Evolutionary conservation across 768 basidiomycete genomes (phyloP).

Genomic region (Mycena chlorophos): DNA sequence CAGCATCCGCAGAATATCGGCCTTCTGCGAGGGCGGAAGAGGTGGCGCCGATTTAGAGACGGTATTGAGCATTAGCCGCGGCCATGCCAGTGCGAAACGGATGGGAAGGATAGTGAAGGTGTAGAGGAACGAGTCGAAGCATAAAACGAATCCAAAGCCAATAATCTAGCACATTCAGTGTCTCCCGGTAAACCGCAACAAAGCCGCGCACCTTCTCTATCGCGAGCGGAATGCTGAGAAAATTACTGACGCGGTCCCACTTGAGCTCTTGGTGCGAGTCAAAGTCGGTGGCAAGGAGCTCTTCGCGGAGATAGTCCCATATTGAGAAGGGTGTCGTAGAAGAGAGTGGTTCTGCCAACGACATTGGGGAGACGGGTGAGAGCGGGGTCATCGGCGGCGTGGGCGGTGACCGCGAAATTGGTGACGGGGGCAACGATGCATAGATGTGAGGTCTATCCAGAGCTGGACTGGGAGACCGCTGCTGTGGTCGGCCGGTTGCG

Average conservation of each 20-base stretch:
- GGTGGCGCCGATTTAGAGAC: constrained; percentile 51
- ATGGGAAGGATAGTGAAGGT: constrained; percentile 98
- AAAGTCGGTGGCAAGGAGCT: constrained; percentile 88
- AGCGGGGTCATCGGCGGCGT: constrained; percentile 35
- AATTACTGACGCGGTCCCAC: constrained; percentile 96
- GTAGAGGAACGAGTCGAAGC: constrained; percentile 95
- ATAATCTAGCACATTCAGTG: constrained; percentile 61
- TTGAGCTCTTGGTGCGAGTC: constrained; percentile 92
- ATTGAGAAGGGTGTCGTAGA: constrained; percentile 65
- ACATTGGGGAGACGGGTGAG: constrained; percentile 32
- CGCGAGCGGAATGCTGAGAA: constrained; percentile 86
- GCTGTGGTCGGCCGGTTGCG: constrained; percentile 7
- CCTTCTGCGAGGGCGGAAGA: constrained; percentile 86
- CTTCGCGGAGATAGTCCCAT: constrained; percentile 91
- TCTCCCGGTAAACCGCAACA: neutral
- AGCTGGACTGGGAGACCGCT: constrained; percentile 11
- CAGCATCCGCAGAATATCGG: constrained; percentile 82
- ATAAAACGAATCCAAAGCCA: constrained; percentile 88
- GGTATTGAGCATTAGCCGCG: constrained; percentile 53
- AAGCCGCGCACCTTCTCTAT: constrained; percentile 79
- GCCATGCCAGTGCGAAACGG: constrained; percentile 68
- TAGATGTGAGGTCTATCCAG: constrained; percentile 44
- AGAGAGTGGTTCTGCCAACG: constrained; percentile 20
- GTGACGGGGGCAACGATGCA: constrained; percentile 73
- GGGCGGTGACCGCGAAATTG: constrained; percentile 53